Evolutionary conservation across 371 early-diverging fungal genomes (phyloP).

Genomic region (Mortierella polycephala): DNA sequence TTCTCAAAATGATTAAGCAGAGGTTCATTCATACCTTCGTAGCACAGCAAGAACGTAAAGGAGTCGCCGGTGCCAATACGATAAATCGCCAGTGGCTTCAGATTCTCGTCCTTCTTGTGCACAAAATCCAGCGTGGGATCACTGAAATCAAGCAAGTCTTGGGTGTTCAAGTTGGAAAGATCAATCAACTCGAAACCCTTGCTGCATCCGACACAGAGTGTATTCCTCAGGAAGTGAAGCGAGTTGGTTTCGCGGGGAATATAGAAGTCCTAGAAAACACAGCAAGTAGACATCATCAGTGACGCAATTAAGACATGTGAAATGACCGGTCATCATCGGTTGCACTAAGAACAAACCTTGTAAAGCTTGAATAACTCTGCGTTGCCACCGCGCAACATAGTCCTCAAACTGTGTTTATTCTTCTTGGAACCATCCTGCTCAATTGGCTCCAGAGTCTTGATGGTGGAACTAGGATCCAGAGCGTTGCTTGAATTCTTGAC

Average conservation of each 20-base stretch:
- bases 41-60: conserved; percentile 80
- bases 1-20: too few relatives aligned
- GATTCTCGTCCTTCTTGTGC: conserved; percentile 72
- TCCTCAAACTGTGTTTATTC: conserved; percentile 58
- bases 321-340: neutral
- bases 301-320: neutral
- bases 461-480: conserved; percentile 67
- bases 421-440: conserved; percentile 67
- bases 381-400: conserved; percentile 61
- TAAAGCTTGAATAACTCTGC: conserved; percentile 69
- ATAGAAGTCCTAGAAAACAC: conserved; percentile 78
- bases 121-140: conserved; percentile 88
- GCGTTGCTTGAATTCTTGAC: conserved; percentile 73
- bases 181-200: conserved; percentile 95
- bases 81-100: conserved; percentile 87
- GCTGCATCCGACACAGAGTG: conserved; percentile 86
- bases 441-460: conserved; percentile 79
- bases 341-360: conserved; percentile 58
- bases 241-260: conserved; percentile 86
- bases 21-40: conserved; percentile 67
- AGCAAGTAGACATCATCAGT: neutral
- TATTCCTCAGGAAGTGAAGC: conserved; percentile 83
- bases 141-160: conserved; percentile 79
- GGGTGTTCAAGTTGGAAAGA: conserved; percentile 81
- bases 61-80: conserved; percentile 77